phyloP scores from a whole-genome alignment of 805 yeast species.

The Candida caryicola region DNA sequence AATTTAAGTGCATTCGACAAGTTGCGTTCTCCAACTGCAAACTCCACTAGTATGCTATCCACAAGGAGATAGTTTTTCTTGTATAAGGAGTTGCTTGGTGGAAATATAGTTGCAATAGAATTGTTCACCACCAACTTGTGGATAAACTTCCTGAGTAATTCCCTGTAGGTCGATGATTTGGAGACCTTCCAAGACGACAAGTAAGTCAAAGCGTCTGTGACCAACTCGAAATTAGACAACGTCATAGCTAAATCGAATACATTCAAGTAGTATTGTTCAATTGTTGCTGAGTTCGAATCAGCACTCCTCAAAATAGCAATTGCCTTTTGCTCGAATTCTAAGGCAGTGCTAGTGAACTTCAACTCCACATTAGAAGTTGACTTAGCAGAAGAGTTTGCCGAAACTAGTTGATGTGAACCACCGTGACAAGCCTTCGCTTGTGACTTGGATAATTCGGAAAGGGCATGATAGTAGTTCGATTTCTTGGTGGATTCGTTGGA shows the following conservation, averaged over 20 bases:
- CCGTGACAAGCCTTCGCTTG: slow-evolving; percentile 12
- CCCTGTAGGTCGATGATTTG: slow-evolving; percentile 11
- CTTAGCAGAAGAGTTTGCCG: slow-evolving; percentile 2
- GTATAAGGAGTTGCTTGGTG: slow-evolving; percentile 19
- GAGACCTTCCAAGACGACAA: slow-evolving; percentile 6
- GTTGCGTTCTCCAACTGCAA: slow-evolving; percentile 31
- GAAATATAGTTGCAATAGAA: slow-evolving; percentile 23
- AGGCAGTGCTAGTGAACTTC: slow-evolving; percentile 18
- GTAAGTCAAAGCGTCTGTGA: slow-evolving; percentile 18
- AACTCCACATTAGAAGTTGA: slow-evolving; percentile 8
- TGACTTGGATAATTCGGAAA: slow-evolving; percentile 23
- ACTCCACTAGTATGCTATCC: slow-evolving; percentile 30
- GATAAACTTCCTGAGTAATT: slow-evolving; percentile 24
- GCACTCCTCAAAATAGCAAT: slow-evolving; percentile 15
- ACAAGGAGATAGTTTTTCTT: slow-evolving; percentile 26
- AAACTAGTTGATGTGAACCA: slow-evolving; percentile 4
- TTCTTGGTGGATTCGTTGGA: slow-evolving; percentile 12
- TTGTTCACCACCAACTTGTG: slow-evolving; percentile 23
- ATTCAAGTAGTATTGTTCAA: slow-evolving; percentile 17
- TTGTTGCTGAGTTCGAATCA: not conserved
- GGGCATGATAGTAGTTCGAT: slow-evolving; percentile 30
- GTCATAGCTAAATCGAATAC: slow-evolving; percentile 25
- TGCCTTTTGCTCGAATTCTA: slow-evolving; percentile 27
- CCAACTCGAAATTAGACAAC: slow-evolving; percentile 18
- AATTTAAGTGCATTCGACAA: slow-evolving; percentile 29